Base-by-base conservation (phyloP, 495 filamentous ascomycete species). In the Penicillium dipodomyicola region DNA sequence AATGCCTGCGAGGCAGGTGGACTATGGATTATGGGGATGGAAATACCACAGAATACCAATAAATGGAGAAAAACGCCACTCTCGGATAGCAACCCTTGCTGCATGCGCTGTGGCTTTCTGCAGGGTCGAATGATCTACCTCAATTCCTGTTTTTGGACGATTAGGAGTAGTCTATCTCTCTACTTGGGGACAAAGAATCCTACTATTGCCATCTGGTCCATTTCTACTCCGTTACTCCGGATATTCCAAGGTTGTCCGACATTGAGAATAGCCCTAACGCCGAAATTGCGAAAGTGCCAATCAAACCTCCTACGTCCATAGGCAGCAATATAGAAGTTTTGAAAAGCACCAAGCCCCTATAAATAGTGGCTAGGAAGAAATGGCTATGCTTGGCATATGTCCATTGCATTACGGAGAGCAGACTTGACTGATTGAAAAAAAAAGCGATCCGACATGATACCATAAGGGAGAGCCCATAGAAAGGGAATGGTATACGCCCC, bases 51-150 rank as follows among this genome's bases (percentile, higher is more conserved):
- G 17, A 11, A 40, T 40, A 29, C 27, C 27, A 51, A 51, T 51
- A 25, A 11, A 40, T 40, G 23, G 35, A 8, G 0, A 25, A 41
- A 41, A 41, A 5, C 48, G 22, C 35, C 48, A 48, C 46, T 19
- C 46, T 19, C n/a, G 35, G 49, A 30, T 19, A 41, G 22, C 35
- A 27, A 19, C 49, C 37, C 37, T 42, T 42, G 49, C 49, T 19
- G 48, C 33, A 5, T 51, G 48, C 47, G 32, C 30, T 9, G 23
- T 37, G 49, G 23, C 35, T 37, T 29, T 52, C 49, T 29, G 49
- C 49, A 51, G 48, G 48, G 48, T 50, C 30, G 30, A n/a, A 41
- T 27, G 33, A 50, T 39, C 32, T n/a, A 19, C 35, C 20, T 23
- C 35, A 52, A 41, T 52, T 20, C n/a, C 29, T 3, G 11, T 51